These are phyloP conservation scores for Cytospora schulzeri DNA, from an alignment of 2,329 filamentous ascomycete genomes.

Conservation along the genomic window DNA sequence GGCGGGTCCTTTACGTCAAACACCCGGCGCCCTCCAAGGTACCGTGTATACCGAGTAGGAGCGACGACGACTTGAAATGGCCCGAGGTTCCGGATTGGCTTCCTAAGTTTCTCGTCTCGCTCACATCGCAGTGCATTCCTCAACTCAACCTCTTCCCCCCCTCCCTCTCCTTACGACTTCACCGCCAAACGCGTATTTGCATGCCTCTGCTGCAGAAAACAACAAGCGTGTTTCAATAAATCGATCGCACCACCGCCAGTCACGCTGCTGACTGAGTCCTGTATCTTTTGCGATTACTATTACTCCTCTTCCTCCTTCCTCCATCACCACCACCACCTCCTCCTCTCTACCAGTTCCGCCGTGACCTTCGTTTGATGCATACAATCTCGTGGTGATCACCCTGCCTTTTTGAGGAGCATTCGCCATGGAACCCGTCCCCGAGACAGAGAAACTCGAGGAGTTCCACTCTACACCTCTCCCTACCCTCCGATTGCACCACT, in stretches of 20 bases:
- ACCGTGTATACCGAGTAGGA: not conserved
- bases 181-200: conserved; percentile 13
- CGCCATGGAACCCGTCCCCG: conserved; percentile 67
- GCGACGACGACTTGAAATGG: conserved; percentile 16
- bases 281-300: conserved; percentile 13
- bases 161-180: not conserved
- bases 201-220: conserved; percentile 7
- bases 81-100: conserved; percentile 4
- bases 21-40: not conserved
- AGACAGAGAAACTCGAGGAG: conserved; percentile 69
- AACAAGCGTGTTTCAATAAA: not conserved
- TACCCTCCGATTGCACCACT: conserved; percentile 50
- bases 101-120: not conserved
- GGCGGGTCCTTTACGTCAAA: not conserved
- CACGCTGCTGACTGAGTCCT: conserved; percentile 7
- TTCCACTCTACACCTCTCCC: conserved; percentile 62
- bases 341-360: not conserved
- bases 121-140: conserved; percentile 8
- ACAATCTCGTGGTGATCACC: conserved; percentile 15
- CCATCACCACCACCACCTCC: conserved; percentile 1
- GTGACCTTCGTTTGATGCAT: conserved; percentile 9
- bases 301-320: conserved; percentile 5
- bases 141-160: not conserved
- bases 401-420: conserved; percentile 22
- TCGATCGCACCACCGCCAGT: conserved; percentile 13